A percentile compares a stretch with the other conserved stretches of the same genome.
Conservation (phyloP, 176 grass and related monocot genomes). For the Metroxylon sagu region DNA sequence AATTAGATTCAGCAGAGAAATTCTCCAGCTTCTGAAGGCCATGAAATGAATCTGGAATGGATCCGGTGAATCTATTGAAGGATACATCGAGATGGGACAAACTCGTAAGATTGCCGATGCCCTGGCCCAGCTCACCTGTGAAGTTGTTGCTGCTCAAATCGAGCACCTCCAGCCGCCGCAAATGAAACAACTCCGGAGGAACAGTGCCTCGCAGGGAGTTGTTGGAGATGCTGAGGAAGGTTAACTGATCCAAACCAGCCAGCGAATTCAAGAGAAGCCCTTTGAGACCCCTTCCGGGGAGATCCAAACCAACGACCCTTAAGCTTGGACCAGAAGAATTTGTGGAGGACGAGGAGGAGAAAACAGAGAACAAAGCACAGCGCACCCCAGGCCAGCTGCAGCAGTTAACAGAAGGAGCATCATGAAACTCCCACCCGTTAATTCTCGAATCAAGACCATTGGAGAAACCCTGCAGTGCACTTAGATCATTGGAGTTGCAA, state of each 20-base stretch:
- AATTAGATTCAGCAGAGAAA: background rate
- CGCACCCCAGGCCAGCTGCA: slow-evolving; percentile 1
- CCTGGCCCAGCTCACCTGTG: background rate
- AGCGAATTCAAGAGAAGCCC: background rate
- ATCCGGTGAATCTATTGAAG: background rate
- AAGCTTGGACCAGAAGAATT: background rate
- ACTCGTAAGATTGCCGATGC: background rate
- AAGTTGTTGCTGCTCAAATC: background rate
- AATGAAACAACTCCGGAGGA: background rate
- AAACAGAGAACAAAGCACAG: background rate
- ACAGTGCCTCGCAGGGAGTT: background rate
- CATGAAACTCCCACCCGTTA: background rate
- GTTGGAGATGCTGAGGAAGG: background rate
- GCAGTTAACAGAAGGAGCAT: background rate
- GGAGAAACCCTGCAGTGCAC: background rate
- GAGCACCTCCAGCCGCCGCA: background rate
- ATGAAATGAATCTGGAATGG: background rate
- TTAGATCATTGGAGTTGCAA: background rate
- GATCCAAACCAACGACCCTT: slow-evolving; percentile 1
- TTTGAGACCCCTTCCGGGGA: background rate
- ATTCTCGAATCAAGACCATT: background rate
- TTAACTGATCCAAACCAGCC: background rate
- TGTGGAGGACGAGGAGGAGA: background rate
- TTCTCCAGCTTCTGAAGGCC: background rate
- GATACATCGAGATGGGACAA: background rate